A percentile compares a stretch with the other conserved stretches of the same genome.
phyloP scores from a whole-genome alignment of 1,284 basidiomycete species.

The Athelia sp. region DNA sequence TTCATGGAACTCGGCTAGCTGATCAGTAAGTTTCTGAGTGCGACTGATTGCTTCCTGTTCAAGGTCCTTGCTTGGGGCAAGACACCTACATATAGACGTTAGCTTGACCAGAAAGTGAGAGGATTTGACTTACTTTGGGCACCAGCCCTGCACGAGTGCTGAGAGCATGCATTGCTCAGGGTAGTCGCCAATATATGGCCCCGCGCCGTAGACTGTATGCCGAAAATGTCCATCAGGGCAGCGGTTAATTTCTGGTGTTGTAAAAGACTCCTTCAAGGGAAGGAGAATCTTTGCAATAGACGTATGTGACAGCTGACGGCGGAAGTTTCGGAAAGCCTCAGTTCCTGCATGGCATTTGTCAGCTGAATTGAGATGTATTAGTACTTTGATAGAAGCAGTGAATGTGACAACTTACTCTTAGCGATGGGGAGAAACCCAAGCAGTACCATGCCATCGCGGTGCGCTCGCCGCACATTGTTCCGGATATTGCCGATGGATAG shows the following conservation, averaged over 20 bases:
- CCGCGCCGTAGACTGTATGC: slow-evolving; percentile 21
- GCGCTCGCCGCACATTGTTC: slow-evolving; percentile 19
- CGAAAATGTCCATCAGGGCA: slow-evolving; percentile 28
- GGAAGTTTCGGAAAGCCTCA: slow-evolving; percentile 19
- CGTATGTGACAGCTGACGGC: slow-evolving; percentile 22
- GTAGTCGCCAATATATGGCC: slow-evolving; percentile 31
- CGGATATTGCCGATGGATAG: slow-evolving; percentile 18
- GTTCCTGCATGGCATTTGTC: slow-evolving; percentile 8
- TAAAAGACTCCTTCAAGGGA: slow-evolving; percentile 19
- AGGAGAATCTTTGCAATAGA: slow-evolving; percentile 19
- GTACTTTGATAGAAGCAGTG: neutral
- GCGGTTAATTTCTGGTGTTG: slow-evolving; percentile 14
- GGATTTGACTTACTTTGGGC: slow-evolving; percentile 20
- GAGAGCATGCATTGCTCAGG: slow-evolving; percentile 27
- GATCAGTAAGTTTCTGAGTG: too few species aligned
- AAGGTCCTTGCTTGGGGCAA: slow-evolving; percentile 2
- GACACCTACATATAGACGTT: slow-evolving; percentile 3
- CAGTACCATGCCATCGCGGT: slow-evolving; percentile 18
- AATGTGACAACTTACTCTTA: slow-evolving; percentile 18
- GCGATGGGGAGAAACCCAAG: slow-evolving; percentile 28
- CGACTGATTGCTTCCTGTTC: slow-evolving; percentile 3
- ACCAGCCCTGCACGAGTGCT: slow-evolving; percentile 26
- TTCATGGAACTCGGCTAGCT: neutral
- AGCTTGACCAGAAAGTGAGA: neutral
- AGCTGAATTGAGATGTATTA: slow-evolving; percentile 2